phyloP scores from a whole-genome alignment of 1,284 basidiomycete genomes.

The Leccinum huronense region DNA sequence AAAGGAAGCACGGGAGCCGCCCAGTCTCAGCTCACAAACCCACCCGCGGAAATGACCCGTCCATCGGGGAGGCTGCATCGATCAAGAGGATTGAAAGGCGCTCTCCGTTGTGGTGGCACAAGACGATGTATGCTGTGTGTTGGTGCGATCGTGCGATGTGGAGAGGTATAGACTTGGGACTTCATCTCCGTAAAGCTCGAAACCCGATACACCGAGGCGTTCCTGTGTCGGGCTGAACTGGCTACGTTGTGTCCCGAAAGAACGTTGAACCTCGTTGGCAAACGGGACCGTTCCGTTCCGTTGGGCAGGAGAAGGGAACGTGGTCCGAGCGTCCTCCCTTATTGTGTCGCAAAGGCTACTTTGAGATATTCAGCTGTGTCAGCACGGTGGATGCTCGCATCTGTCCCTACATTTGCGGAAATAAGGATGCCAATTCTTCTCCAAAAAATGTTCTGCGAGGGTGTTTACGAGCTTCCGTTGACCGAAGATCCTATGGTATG shows the following conservation, averaged over 20 bases:
- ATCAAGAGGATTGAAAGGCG: slow-evolving; percentile 11
- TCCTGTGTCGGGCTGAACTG: slow-evolving; percentile 30
- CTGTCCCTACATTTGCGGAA: slow-evolving; percentile 22
- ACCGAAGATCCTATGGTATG: slow-evolving; percentile 17
- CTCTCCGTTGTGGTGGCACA: slow-evolving; percentile 20
- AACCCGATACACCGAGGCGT: slow-evolving; percentile 32
- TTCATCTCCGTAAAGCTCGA: slow-evolving; percentile 33
- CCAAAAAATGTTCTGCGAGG: slow-evolving; percentile 9
- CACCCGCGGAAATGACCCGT: slow-evolving; percentile 29
- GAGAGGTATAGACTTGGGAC: slow-evolving; percentile 18
- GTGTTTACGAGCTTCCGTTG: slow-evolving; percentile 16
- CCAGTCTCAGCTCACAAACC: slow-evolving; percentile 4
- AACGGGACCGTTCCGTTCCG: slow-evolving; percentile 17
- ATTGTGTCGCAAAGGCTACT: slow-evolving; percentile 12
- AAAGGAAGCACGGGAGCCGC: slow-evolving; percentile 18
- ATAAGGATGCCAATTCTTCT: slow-evolving; percentile 17
- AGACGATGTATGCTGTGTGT: slow-evolving; percentile 15
- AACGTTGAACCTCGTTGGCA: slow-evolving; percentile 9
- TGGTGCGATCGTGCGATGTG: slow-evolving; percentile 31
- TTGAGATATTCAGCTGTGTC: slow-evolving; percentile 20
- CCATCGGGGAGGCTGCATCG: slow-evolving; percentile 20
- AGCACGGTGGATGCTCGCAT: slow-evolving; percentile 5
- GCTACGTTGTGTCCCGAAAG: slow-evolving; percentile 27
- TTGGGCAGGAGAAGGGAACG: slow-evolving; percentile 14
- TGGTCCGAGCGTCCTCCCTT: slow-evolving; percentile 16